Base-by-base conservation (phyloP, 2,329 filamentous ascomycete species). In the Ophiostoma tasmaniense region DNA sequence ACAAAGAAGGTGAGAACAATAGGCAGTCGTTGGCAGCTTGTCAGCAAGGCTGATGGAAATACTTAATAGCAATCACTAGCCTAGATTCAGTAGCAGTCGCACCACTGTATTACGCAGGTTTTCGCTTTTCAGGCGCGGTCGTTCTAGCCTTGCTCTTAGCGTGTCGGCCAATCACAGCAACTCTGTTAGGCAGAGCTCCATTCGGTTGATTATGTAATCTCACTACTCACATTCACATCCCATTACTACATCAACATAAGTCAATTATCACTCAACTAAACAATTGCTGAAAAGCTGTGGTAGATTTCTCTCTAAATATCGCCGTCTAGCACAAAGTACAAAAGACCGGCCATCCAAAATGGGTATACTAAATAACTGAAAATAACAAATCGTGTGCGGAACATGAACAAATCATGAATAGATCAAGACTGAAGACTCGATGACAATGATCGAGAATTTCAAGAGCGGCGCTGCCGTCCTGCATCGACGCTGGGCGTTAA, bases 291-390 rank as follows among this genome's bases (percentile, higher is more conserved):
- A 64, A 64, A 64, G 33, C 61, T 64, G 61, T 37, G 33, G 50
- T 64, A 64, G 33, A 64, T 64, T 64, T 64, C 61, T 64, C 61
- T 37, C 25, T 30, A 61, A 61, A 61, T 22, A 62, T 37, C 61
- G 61, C 61, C 61, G 61, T 37, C 33, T 64, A 37, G 59, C 59
- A 62, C 59, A 35, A 62, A 35, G 17, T 62, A 37, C 61, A 64
- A 64, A 37, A 13, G 30, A 37, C 61, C 61, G 61, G 61, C 61
- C 61, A 37, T 64, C 61, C 61, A 22, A 37, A 64, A 64, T 64
- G 61, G 61, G 61, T 64, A 64, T 64, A 64, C 61, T 64, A 37
- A 39, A 39, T 37, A 37, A 62, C 59, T 62, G 17, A 37, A 35
- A 62, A 35, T 35, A 62, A 62, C 30, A 64, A 64, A 64, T 64